Evolutionary conservation across 371 early-diverging fungal species (phyloP).

Genomic region (Zychaea mexicana): DNA sequence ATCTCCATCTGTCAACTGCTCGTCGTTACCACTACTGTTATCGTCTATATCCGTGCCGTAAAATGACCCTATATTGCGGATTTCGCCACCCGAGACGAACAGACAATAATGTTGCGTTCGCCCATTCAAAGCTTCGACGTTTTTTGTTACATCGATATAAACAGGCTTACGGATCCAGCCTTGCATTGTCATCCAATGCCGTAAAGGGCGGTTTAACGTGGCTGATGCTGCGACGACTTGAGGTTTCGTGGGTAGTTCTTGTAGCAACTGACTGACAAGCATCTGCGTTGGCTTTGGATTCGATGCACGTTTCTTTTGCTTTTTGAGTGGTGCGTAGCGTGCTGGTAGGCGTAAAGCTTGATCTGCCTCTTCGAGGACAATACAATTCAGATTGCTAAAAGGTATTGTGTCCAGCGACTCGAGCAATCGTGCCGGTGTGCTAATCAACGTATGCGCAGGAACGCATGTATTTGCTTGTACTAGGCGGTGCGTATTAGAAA

Average conservation of each 20-base stretch:
- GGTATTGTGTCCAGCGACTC: conserved; percentile 51
- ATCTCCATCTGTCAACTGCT: conserved; percentile 13
- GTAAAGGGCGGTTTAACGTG: conserved; percentile 69
- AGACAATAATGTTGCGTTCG: conserved; percentile 56
- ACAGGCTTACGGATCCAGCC: conserved; percentile 61
- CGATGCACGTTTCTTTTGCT: conserved; percentile 44
- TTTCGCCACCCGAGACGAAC: conserved; percentile 47
- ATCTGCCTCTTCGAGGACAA: conserved; percentile 82
- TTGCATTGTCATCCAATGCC: conserved; percentile 53
- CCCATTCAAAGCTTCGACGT: neutral
- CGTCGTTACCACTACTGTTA: neutral
- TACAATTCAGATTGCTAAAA: conserved; percentile 48
- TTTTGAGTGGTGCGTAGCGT: conserved; percentile 57
- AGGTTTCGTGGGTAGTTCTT: conserved; percentile 14
- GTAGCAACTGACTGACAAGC: conserved; percentile 53
- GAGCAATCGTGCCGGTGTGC: conserved; percentile 67
- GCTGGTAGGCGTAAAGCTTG: conserved; percentile 64
- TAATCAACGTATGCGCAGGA: conserved; percentile 55
- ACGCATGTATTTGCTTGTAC: conserved; percentile 19
- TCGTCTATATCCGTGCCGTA: neutral
- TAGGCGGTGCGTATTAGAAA: too few species aligned
- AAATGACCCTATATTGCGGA: conserved; percentile 49
- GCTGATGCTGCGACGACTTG: conserved; percentile 74
- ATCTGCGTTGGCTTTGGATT: conserved; percentile 73
- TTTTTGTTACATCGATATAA: conserved; percentile 62